Percentiles rank a stretch among this genome's conserved stretches.
These are phyloP conservation scores for Panicum virgatum DNA, from an alignment of 202 grass and related monocot genomes.

Conservation along the genomic window DNA sequence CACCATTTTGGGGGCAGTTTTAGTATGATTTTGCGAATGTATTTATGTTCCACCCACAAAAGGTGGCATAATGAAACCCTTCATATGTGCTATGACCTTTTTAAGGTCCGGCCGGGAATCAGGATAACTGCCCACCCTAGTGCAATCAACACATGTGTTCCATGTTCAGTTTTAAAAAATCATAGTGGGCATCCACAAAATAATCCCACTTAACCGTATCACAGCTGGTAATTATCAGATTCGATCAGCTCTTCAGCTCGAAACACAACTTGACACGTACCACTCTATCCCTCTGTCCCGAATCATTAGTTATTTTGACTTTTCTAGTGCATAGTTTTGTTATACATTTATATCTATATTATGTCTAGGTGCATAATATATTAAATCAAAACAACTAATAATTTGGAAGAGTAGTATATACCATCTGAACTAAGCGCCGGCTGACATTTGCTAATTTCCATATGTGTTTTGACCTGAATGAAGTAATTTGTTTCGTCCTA, in stretches of 20 bases:
- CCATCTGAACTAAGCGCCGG: too few species aligned
- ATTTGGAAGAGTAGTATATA: too few species aligned
- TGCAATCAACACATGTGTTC: background rate
- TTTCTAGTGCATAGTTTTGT: too few species aligned
- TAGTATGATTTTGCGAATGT: background rate
- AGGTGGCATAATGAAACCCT: background rate
- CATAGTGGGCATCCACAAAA: background rate
- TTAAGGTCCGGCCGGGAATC: background rate
- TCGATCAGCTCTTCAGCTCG: background rate
- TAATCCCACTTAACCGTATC: background rate
- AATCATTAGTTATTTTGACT: too few species aligned
- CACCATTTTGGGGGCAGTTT: background rate
- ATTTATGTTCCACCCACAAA: background rate
- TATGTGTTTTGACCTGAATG: too few species aligned
- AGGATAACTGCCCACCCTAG: background rate
- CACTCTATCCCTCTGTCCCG: too few species aligned
- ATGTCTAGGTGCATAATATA: too few species aligned
- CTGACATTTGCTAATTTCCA: too few species aligned
- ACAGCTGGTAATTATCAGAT: background rate
- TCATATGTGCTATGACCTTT: background rate
- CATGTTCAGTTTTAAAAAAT: background rate
- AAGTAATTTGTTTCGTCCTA: too few species aligned
- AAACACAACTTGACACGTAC: background rate
- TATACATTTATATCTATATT: too few species aligned
- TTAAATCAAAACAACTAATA: too few species aligned